phyloP scores from a whole-genome alignment of 1,284 basidiomycete species.

The Trametes versicolor region DNA sequence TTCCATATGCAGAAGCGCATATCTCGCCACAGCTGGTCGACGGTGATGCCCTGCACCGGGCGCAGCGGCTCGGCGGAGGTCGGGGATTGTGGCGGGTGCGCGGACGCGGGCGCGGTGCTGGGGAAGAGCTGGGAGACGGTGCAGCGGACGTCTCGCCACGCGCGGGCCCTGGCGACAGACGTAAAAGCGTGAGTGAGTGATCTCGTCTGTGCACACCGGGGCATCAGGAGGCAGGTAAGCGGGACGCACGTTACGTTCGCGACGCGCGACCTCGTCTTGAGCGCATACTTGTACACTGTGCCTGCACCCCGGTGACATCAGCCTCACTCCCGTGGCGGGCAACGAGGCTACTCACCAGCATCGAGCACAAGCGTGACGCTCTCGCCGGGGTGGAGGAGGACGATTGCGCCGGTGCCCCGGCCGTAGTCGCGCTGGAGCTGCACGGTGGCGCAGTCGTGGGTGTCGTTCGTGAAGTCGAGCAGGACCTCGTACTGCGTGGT shows the following conservation, averaged over 20 bases:
- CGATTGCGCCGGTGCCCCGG: slow-evolving; percentile 59
- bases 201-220: neutral
- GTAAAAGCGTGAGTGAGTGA: slow-evolving; percentile 18
- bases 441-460: slow-evolving; percentile 68
- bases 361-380: slow-evolving; percentile 72
- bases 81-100: slow-evolving; percentile 44
- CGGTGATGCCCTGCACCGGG: slow-evolving; percentile 62
- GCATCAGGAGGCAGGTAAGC: neutral
- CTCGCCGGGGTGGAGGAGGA: slow-evolving; percentile 70
- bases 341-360: slow-evolving; percentile 47
- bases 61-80: slow-evolving; percentile 44
- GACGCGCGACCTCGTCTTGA: slow-evolving; percentile 71
- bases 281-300: slow-evolving; percentile 70
- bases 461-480: slow-evolving; percentile 76
- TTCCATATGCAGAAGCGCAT: slow-evolving; percentile 69
- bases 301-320: slow-evolving; percentile 46
- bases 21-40: slow-evolving; percentile 74
- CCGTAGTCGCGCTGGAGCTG: slow-evolving; percentile 74
- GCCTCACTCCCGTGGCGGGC: neutral
- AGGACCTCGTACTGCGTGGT: slow-evolving; percentile 69
- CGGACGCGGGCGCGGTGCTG: slow-evolving; percentile 38
- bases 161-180: slow-evolving; percentile 57
- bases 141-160: slow-evolving; percentile 73
- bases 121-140: slow-evolving; percentile 68
- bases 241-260: slow-evolving; percentile 72